These are phyloP conservation scores for Asterella californica DNA, from an alignment of 225 moss, liverwort and hornwort species.

Conservation along the genomic window DNA sequence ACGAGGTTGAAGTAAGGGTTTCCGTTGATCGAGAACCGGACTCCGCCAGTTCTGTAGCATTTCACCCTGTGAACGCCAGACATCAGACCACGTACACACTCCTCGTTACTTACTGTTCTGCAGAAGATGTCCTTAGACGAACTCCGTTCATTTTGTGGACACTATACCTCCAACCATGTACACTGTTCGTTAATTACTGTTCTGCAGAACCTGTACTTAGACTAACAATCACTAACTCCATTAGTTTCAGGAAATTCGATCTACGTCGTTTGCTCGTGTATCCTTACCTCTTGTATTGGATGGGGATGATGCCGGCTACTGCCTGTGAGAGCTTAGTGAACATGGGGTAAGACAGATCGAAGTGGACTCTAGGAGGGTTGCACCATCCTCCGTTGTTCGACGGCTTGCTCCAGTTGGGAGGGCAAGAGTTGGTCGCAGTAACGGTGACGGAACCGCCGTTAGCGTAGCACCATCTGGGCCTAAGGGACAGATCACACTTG, in stretches of 20 bases:
- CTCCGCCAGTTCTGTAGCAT: slow-evolving; percentile 46
- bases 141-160: no score
- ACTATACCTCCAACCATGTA: no score
- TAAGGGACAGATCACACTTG: slow-evolving; percentile 15
- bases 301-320: slow-evolving; percentile 23
- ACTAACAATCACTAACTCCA: no score
- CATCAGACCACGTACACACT: no score
- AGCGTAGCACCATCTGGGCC: slow-evolving; percentile 18
- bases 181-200: no score
- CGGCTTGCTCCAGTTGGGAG: slow-evolving; percentile 25
- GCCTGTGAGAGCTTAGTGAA: slow-evolving; percentile 30
- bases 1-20: slow-evolving; percentile 56
- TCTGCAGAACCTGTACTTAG: no score
- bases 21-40: slow-evolving; percentile 47
- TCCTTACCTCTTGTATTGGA: slow-evolving; percentile 24
- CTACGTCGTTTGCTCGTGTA: no score
- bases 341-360: slow-evolving; percentile 36
- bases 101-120: no score
- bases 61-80: slow-evolving; percentile 26
- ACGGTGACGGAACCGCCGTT: slow-evolving; percentile 15
- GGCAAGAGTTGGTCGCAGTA: slow-evolving; percentile 43
- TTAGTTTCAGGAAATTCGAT: no score
- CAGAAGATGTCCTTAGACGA: no score
- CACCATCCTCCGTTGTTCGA: slow-evolving; percentile 42
- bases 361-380: slow-evolving; percentile 33